A percentile compares a stretch with the other conserved stretches of the same genome.
phyloP scores from a whole-genome alignment of 805 yeast species.

The Metahyphopichia silvanorum region DNA sequence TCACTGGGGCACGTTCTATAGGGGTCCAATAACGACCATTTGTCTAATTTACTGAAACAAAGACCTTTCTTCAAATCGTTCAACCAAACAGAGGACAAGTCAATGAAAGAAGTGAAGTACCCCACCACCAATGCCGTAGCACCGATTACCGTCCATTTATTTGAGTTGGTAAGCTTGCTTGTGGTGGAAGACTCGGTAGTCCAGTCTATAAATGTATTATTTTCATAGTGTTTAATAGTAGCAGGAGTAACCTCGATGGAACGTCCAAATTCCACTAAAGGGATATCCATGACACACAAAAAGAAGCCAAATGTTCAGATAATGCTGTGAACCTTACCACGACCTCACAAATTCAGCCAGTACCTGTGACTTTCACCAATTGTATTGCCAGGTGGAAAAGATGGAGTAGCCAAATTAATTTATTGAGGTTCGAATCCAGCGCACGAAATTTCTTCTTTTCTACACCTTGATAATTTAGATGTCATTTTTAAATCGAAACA shows the following conservation, averaged over 20 bases:
- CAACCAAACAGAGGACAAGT: conserved; percentile 47
- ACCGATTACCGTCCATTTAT: conserved; percentile 49
- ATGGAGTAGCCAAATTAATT: no score
- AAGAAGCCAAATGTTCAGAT: no score
- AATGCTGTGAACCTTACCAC: no score
- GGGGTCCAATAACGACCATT: conserved; percentile 41
- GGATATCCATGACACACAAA: no score
- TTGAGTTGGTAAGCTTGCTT: conserved; percentile 10
- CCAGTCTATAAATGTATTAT: conserved; percentile 53
- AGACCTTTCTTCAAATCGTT: conserved; percentile 53
- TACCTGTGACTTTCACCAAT: no score
- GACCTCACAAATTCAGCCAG: no score
- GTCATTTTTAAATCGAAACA: conserved; percentile 33
- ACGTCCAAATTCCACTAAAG: no score
- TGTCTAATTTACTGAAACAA: conserved; percentile 37
- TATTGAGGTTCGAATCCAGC: no score
- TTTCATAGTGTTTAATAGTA: conserved; percentile 21
- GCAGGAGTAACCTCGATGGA: no score
- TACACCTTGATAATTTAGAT: no score
- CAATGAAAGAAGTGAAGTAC: conserved; percentile 45
- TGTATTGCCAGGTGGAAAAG: no score
- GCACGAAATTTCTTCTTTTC: no score
- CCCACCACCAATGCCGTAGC: conserved; percentile 47
- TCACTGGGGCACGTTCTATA: conserved; percentile 41
- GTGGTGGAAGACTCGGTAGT: conserved; percentile 35